Evolutionary conservation across 768 basidiomycete species (phyloP), one percentile per base, ranked within the genome.

Genomic region (Tylopilus subfusipes): DNA sequence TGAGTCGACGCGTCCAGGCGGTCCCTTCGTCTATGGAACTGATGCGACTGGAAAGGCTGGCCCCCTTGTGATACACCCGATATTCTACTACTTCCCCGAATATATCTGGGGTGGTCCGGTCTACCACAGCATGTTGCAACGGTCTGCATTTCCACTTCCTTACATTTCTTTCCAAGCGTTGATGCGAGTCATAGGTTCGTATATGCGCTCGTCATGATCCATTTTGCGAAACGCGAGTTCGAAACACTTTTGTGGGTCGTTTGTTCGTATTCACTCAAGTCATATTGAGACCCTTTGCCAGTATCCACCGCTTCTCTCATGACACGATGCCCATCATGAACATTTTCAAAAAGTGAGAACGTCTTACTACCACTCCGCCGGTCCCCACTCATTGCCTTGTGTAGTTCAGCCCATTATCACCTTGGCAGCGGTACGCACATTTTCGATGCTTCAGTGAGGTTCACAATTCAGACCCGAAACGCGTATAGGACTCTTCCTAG

Each of bases 301-400:
- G 90, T 64, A 83, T 99, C 2, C 97, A 99, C 69, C 88, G 91
- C 12, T 98, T 98, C 79, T 98, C 94, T 29, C 84, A 93, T 72
- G 89, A 85, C 2, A 97, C 96, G 0, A 96, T 98, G 90, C 97
- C 96, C 2, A 72, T 86, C 54, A 64, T 66, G 55, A 90, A 93
- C 67, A 81, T 98, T 33, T 86, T 96, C 76, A 89, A 86, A 70
- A 99, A 99, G 96, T 97, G 52, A 27, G 81, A 61, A n/a, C 11
- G 14, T 50, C 18, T 3, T 11, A 16, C 33, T 31, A 7, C 22
- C 9, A 22, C 12, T 29, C 31, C 29, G 9, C 43, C 18, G 39
- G 13, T 18, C 16, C 39, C 30, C 34, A n/a, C 46, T 64, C 5
- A 62, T 29, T 21, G 21, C 6, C 31, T 40, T 38, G 33, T 38